A percentile compares a stretch with the other conserved stretches of the same genome.
Evolutionary conservation across 495 filamentous ascomycete species (phyloP).

Genomic region (Xylaria castorea): DNA sequence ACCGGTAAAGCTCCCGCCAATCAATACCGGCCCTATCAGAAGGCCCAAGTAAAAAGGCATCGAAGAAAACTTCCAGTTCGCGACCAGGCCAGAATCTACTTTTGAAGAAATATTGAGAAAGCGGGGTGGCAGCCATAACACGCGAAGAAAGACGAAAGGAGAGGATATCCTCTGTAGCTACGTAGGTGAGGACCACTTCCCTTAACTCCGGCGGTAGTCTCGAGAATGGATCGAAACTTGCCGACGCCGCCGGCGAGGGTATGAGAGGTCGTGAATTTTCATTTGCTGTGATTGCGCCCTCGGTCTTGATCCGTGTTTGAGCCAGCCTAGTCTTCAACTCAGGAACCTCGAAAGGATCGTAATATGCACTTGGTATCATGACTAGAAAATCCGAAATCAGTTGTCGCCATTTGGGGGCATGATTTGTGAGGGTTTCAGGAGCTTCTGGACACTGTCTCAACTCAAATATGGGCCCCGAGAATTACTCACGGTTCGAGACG

Average conservation of each 20-base stretch:
- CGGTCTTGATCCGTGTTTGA: conserved; percentile 1
- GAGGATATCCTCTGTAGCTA: conserved; percentile 14
- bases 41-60: conserved; percentile 17
- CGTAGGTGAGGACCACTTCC: conserved; percentile 22
- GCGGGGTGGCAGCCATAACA: conserved; percentile 16
- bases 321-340: conserved; percentile 17
- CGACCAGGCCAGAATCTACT: conserved; percentile 22
- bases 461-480: no score
- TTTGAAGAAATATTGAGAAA: conserved; percentile 26
- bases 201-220: conserved; percentile 20
- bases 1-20: conserved; percentile 22
- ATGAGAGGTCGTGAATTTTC: background rate
- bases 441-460: background rate
- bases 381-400: background rate
- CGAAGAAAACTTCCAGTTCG: conserved; percentile 19
- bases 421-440: background rate
- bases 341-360: conserved; percentile 25
- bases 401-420: background rate
- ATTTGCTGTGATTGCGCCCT: background rate
- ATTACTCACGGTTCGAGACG: background rate
- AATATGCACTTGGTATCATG: conserved; percentile 24
- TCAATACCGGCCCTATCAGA: conserved; percentile 18
- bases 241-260: background rate
- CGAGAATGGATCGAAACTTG: conserved; percentile 19
- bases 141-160: conserved; percentile 28